Evolutionary conservation across 1,139 yeast genomes (phyloP), one percentile per base, ranked within the genome.

Genomic region (Sugiyamaella castrensis): DNA sequence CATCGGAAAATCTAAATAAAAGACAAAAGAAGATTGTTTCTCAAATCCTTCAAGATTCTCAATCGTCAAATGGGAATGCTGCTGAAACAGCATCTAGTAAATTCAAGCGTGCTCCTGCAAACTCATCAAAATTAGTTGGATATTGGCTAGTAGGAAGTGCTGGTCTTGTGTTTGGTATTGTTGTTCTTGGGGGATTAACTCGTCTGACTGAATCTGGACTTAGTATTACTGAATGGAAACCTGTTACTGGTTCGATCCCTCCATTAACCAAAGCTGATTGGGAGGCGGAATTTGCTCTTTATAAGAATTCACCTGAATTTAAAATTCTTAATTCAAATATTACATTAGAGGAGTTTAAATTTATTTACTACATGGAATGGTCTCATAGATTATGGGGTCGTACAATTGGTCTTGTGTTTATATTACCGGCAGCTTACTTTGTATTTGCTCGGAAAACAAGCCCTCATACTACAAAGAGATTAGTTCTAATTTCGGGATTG

Each of bases 321-420:
- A 81, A 84, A 64, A 85, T 83, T 60, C 74, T 94, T 55, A 92
- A 94, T 70, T 84, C 97, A 1, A 89, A 89, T 66, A 89, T 94
- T 65, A 83, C 89, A 12, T 69, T 94, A 51, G 96, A 91, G 2
- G 98, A 94, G 65, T 94, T 87, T 74, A 89, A 94, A 69, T 92
- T 91, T 65, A 94, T 94, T 56, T 94, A 84, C 71, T 82, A 80
- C 64, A 92, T 92, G 98, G 99, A 94, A 71, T 94, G 98, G 99
- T 84, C 85, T 40, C 99, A 94, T 67, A 76, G 98, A 62, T 72
- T 92, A 51, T 80, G 92, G 73, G 98, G 98, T 12, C 80, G 98
- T 66, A 78, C 84, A 50, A 91, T 94, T 60, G 98, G 98, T 36
- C 70, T 82, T 60, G 79, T 84, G 13, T 84, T 94, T 63, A 79